These are phyloP conservation scores for Chlamydomonas eustigma DNA, from an alignment of 139 green algal species.

Conservation along the genomic window DNA sequence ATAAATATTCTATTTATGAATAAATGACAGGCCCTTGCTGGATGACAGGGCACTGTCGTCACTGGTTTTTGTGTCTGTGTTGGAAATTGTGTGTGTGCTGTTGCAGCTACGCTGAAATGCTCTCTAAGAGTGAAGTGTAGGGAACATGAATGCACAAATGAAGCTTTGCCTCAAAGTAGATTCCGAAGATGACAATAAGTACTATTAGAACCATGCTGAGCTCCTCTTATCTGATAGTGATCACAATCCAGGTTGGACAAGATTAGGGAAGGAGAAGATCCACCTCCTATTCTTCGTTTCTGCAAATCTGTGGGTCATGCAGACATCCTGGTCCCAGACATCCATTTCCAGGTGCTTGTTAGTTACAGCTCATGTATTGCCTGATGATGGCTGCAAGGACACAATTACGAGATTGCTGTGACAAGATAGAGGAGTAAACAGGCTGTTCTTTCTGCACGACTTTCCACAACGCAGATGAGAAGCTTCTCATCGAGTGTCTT, in stretches of 20 bases:
- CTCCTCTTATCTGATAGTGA: background rate
- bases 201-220: background rate
- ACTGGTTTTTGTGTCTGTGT: background rate
- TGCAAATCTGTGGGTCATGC: conserved; percentile 11
- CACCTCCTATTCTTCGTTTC: conserved; percentile 25
- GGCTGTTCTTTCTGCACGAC: no score
- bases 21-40: background rate
- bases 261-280: background rate
- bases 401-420: no score
- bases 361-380: no score
- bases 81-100: background rate
- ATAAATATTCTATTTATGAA: background rate
- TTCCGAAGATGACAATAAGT: background rate
- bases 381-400: no score
- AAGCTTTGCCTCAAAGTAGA: background rate
- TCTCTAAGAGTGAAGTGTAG: background rate
- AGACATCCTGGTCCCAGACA: conserved; percentile 34
- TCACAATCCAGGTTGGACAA: background rate
- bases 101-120: background rate
- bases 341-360: conserved; percentile 29
- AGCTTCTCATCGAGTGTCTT: no score
- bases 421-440: no score
- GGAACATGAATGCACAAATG: background rate
- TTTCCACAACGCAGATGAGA: no score
- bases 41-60: background rate